A percentile compares a stretch with the other conserved stretches of the same genome.
These are phyloP conservation scores for Setaria italica DNA, from an alignment of 202 grass and related monocot genomes.

Conservation along the genomic window DNA sequence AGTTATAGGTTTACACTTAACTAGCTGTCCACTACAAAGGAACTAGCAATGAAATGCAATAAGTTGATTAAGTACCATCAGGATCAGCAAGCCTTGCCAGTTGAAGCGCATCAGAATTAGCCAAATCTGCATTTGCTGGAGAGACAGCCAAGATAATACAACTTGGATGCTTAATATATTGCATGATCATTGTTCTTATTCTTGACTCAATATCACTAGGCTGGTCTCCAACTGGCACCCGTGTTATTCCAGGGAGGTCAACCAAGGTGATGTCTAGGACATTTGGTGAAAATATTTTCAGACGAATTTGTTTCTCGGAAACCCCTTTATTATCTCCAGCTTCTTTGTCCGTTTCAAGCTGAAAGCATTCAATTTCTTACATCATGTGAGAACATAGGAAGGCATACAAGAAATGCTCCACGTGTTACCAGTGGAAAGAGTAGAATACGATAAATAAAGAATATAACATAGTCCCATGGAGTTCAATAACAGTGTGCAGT, in stretches of 20 bases:
- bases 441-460: neutral
- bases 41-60: conserved; percentile 44
- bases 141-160: conserved; percentile 96
- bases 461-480: neutral
- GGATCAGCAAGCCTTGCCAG: conserved; percentile 92
- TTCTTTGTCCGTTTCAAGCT: conserved; percentile 94
- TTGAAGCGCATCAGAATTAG: conserved; percentile 95
- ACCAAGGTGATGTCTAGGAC: conserved; percentile 94
- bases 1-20: conserved; percentile 42
- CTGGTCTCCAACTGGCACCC: conserved; percentile 93
- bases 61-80: conserved; percentile 67
- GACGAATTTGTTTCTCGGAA: conserved; percentile 89
- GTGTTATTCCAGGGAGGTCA: conserved; percentile 92
- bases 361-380: conserved; percentile 48
- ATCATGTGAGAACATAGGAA: conserved; percentile 43
- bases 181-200: conserved; percentile 88
- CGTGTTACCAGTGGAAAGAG: conserved; percentile 11
- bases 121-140: conserved; percentile 94
- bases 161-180: conserved; percentile 89
- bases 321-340: conserved; percentile 82
- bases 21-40: neutral
- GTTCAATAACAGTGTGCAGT: neutral
- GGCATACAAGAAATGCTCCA: conserved; percentile 33
- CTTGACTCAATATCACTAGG: conserved; percentile 88
- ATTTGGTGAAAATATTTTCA: conserved; percentile 91